A percentile compares a stretch with the other conserved stretches of the same genome.
phyloP scores from a whole-genome alignment of 73 alveolate genomes.

The Urostyla sp. region DNA sequence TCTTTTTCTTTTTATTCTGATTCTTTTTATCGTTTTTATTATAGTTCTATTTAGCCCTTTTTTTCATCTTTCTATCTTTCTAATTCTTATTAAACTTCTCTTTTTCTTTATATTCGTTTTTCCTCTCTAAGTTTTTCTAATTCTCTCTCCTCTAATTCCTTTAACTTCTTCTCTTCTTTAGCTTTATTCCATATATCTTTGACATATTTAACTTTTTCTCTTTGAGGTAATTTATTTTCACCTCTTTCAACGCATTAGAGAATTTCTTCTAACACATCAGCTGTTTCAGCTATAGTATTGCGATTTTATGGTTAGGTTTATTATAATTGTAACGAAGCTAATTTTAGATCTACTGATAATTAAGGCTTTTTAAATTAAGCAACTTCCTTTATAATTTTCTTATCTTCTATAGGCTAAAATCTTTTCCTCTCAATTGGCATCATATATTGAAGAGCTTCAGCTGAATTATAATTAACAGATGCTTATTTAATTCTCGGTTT shows the following conservation, averaged over 20 bases:
- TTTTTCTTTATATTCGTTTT: constrained; percentile 9
- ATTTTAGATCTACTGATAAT: constrained; percentile 29
- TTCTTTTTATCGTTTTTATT: constrained; percentile 3
- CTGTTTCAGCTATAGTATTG: constrained; percentile 49
- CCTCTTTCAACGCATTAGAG: constrained; percentile 54
- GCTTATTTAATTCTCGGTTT: constrained; percentile 63
- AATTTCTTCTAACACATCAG: constrained; percentile 72
- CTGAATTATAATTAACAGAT: not conserved
- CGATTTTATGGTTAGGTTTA: constrained; percentile 12
- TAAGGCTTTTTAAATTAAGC: constrained; percentile 13
- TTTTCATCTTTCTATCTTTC: constrained; percentile 49
- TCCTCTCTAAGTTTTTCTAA: constrained; percentile 45
- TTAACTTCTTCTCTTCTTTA: constrained; percentile 32
- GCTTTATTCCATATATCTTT: constrained; percentile 64
- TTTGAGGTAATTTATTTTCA: constrained; percentile 49
- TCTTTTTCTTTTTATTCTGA: constrained; percentile 25
- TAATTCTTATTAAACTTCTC: not conserved
- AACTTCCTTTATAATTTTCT: not conserved
- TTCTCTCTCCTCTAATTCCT: constrained; percentile 34
- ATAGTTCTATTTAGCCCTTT: constrained; percentile 31
- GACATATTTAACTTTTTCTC: constrained; percentile 50
- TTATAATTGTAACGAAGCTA: not conserved
- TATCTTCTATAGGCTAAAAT: not conserved
- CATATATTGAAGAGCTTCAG: constrained; percentile 31
- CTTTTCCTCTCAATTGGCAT: constrained; percentile 41